Conservation (phyloP, 352 stramenopile genomes). For the Globisporangium parvum region DNA sequence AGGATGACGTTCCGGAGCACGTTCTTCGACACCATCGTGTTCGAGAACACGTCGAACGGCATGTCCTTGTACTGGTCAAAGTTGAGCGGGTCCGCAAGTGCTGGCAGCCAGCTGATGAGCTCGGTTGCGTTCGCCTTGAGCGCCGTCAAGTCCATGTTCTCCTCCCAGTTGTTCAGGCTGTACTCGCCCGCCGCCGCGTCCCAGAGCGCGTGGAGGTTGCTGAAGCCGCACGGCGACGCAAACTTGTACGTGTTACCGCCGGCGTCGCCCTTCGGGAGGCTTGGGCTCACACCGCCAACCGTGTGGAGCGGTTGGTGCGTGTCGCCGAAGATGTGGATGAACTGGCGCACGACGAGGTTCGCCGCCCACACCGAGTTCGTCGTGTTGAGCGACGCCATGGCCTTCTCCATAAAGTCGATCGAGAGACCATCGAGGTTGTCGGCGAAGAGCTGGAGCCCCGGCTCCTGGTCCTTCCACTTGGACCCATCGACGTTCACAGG, state of each 20-base stretch:
- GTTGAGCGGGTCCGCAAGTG: conserved; percentile 28
- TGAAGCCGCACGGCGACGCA: conserved; percentile 32
- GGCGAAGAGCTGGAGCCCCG: conserved; percentile 43
- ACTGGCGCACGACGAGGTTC: conserved; percentile 56
- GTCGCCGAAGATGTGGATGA: conserved; percentile 69
- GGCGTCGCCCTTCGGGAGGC: conserved; percentile 41
- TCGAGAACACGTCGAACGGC: conserved; percentile 29
- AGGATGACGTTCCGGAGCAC: conserved; percentile 26
- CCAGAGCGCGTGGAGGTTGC: conserved; percentile 65
- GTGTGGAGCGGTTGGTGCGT: conserved; percentile 59
- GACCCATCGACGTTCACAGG: conserved; percentile 44
- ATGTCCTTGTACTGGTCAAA: conserved; percentile 32
- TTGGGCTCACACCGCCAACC: conserved; percentile 33
- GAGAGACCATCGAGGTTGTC: conserved; percentile 43
- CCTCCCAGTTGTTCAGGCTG: conserved; percentile 47
- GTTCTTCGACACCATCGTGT: conserved; percentile 21
- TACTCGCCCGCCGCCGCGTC: conserved; percentile 48
- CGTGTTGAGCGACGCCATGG: conserved; percentile 46
- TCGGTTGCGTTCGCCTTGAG: conserved; percentile 37
- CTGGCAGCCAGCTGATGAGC: conserved; percentile 30
- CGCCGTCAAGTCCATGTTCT: conserved; percentile 5
- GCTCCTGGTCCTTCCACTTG: conserved; percentile 30
- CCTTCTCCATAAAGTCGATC: conserved; percentile 34
- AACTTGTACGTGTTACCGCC: conserved; percentile 64
- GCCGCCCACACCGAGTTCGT: conserved; percentile 58